Evolutionary conservation across 352 stramenopile species (phyloP), one percentile per base, ranked within the genome.

Genomic region (Pythium phragmitis): DNA sequence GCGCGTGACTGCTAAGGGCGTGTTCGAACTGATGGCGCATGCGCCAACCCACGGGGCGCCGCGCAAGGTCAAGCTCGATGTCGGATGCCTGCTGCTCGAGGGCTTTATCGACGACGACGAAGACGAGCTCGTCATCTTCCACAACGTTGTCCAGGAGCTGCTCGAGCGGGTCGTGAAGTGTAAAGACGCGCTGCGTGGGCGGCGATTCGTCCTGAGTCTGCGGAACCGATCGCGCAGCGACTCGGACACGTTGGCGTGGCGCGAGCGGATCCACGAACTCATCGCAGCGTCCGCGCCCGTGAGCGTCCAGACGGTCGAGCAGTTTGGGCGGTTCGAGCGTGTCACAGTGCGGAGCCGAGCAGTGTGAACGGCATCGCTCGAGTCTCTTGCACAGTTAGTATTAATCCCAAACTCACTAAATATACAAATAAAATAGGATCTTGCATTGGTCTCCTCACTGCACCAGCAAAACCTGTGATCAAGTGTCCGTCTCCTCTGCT

Each of bases 61-160:
- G 13, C 61, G 61, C 0, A 58, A 53, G 17, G 45, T 68, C 45
- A 63, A 55, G 17, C 21, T 68, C 23, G 61, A 68, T 13, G 54
- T 68, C 2, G 61, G 61, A 0, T 68, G 61, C n/a, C 16, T 68
- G 17, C 42, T 68, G 23, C 43, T 68, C 7, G 61, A 68, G 43
- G 61, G 61, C 1, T 68, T 68, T 26, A 45, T 46, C 21, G 61
- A 68, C 37, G 61, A 68, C 34, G 46, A 63, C n/a, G 61, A 63
- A 23, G 61, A 68, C n/a, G 36, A 63, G 13, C 37, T 68, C 26
- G 47, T 63, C 45, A 63, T 55, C 8, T 68, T 68, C 26, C 57
- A 68, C 14, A 53, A 68, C n/a, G 52, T 68, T 19, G 61, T 68
- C n/a, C 54, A 51, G 16, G 14, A 51, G 12, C 13, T 61, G 16